Evolutionary conservation across 73 alveolate genomes (phyloP).

Genomic region (Paraurostyla sp.): DNA sequence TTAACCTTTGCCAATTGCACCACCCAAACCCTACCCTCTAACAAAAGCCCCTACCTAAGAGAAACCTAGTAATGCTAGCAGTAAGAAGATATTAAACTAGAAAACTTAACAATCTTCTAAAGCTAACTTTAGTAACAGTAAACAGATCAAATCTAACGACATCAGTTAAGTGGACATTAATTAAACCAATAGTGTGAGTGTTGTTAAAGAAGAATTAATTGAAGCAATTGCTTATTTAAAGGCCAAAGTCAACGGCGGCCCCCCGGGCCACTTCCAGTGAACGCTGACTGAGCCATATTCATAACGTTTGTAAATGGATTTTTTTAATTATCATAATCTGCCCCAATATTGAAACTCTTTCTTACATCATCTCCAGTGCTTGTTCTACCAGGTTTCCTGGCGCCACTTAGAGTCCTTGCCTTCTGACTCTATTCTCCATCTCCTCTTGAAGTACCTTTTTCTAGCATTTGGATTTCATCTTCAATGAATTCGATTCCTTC

Average conservation of each 20-base stretch:
- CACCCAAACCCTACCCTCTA: background rate
- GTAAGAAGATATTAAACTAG: no score
- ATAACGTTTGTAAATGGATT: conserved; percentile 14
- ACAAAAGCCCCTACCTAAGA: background rate
- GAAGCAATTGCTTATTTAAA: conserved; percentile 41
- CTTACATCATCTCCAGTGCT: background rate
- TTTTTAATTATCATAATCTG: background rate
- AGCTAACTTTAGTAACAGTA: background rate
- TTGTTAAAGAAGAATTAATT: conserved; percentile 15
- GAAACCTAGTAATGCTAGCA: no score
- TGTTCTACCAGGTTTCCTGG: background rate
- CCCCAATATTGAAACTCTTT: conserved; percentile 26
- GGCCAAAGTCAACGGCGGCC: conserved; percentile 35
- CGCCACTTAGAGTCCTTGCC: conserved; percentile 43
- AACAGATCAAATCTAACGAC: background rate
- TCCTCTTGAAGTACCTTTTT: background rate
- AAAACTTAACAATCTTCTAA: background rate
- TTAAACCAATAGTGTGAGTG: conserved; percentile 9
- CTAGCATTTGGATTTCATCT: conserved; percentile 34
- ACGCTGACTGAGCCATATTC: conserved; percentile 17
- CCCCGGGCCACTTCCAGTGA: no score
- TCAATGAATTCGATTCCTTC: conserved; percentile 43
- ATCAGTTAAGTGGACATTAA: background rate
- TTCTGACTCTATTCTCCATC: background rate
- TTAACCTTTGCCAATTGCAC: background rate